phyloP scores from a whole-genome alignment of 768 basidiomycete species.

The Daedaleopsis nitida region DNA sequence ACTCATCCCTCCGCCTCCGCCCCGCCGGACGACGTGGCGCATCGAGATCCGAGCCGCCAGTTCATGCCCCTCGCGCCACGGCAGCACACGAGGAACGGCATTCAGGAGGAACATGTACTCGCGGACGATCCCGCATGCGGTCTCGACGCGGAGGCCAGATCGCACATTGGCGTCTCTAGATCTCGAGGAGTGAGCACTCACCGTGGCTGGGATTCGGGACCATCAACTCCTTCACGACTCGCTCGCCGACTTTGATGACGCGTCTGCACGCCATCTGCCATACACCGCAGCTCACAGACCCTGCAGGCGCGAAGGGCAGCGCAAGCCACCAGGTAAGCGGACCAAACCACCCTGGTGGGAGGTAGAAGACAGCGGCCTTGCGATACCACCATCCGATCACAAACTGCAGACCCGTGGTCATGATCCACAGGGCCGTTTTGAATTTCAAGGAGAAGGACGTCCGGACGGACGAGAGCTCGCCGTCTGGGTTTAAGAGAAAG shows the following conservation, averaged over 20 bases:
- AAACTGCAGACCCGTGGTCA: conserved; percentile 88
- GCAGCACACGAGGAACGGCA: not conserved
- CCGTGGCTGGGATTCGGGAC: conserved; percentile 25
- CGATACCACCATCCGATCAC: conserved; percentile 91
- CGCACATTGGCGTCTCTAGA: not conserved
- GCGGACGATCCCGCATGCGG: not conserved
- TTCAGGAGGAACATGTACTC: not conserved
- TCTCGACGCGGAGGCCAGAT: not conserved
- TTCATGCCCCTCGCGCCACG: not conserved
- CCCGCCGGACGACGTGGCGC: conserved; percentile 1
- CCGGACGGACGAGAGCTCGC: conserved; percentile 75
- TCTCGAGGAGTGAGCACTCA: conserved; percentile 24
- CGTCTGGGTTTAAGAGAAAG: conserved; percentile 49
- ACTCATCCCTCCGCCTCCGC: not conserved
- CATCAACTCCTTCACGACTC: conserved; percentile 64
- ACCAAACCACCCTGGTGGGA: conserved; percentile 90
- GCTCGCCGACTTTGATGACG: conserved; percentile 78
- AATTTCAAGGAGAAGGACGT: conserved; percentile 77
- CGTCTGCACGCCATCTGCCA: conserved; percentile 96
- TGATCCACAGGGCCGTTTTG: conserved; percentile 71
- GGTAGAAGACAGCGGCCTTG: conserved; percentile 87
- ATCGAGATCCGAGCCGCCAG: not conserved
- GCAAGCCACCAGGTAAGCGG: conserved; percentile 87
- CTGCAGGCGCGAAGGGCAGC: conserved; percentile 86
- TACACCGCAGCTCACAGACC: conserved; percentile 88